Conservation (phyloP, 1,284 basidiomycete species). For the Ustilago loliicola region DNA sequence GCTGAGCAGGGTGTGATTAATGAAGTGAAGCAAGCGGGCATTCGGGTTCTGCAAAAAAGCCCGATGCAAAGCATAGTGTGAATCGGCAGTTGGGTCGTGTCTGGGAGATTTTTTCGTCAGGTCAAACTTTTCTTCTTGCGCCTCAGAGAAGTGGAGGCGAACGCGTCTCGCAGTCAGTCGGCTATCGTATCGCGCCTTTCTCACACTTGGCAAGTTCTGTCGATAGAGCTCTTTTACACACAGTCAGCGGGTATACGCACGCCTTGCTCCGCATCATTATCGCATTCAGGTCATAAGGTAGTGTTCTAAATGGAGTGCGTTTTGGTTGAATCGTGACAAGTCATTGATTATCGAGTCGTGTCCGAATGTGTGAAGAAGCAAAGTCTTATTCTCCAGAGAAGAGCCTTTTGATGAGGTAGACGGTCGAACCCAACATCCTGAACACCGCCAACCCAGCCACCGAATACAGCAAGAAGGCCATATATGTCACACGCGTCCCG, state of each 20-base stretch:
- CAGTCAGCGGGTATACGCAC: not conserved
- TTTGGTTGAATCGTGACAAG: not conserved
- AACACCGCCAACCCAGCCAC: conserved; percentile 63
- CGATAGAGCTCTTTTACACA: not conserved
- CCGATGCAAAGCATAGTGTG: conserved; percentile 11
- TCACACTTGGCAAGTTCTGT: not conserved
- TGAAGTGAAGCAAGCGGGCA: conserved; percentile 2
- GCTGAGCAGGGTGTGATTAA: conserved; percentile 8
- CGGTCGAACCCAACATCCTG: conserved; percentile 55
- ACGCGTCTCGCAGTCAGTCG: not conserved
- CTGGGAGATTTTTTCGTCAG: not conserved
- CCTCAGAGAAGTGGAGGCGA: conserved; percentile 13
- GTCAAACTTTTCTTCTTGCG: conserved; percentile 22
- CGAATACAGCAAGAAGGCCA: conserved; percentile 66
- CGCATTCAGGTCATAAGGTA: conserved; percentile 1
- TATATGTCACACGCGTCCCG: conserved; percentile 57
- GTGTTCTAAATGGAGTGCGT: not conserved
- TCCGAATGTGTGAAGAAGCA: not conserved
- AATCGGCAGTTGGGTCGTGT: conserved; percentile 8
- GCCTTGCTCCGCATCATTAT: not conserved
- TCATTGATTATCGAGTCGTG: not conserved
- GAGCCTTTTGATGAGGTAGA: conserved; percentile 59
- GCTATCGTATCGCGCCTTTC: not conserved
- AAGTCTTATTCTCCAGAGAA: conserved; percentile 58
- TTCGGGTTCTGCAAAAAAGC: not conserved